Base-by-base conservation (phyloP, 352 stramenopile species). In the Phytophthora sp. region DNA sequence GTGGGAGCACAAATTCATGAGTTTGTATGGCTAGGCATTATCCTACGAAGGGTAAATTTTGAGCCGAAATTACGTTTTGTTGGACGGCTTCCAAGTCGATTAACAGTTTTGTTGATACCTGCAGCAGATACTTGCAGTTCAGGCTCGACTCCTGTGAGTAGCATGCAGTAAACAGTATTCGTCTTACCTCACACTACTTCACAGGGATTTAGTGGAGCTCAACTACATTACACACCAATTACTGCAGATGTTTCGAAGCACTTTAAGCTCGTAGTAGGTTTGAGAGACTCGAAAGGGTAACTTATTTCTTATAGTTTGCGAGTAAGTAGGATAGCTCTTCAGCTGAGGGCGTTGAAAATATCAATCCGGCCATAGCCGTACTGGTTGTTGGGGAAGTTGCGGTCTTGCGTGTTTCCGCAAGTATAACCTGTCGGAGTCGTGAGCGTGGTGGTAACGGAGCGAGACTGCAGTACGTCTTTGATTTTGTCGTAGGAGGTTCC, bases 351-450 rank as follows among this genome's bases (percentile, higher is more conserved):
- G 13, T 60, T 72, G 46, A 71, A 74, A 41, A 72, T 72, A 50
- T 87, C 75, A 38, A 84, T 35, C 26, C 74, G 77, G 11, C 77
- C 77, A 43, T 87, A 80, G 42, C 77, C 77, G 23, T 79, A 82
- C 20, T 78, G 69, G 60, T 87, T 87, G 74, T 91, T 91, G 1
- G 82, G 82, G 42, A 82, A 84, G 2, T 66, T 66, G 1, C 35
- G 38, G 32, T 84, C 78, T 24, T 66, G 23, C 3, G 69, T 80
- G 9, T 64, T 69, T 32, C 75, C 74, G 37, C 76, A 88, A 6
- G 65, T 63, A 27, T 64, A 72, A 8, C 70, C 74, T 15, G 73
- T 71, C 13, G 66, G 34, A 5, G 57, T 74, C 20, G 66, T 69
- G 3, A 73, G 65, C 21, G 68, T 61, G 2, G 62, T 62, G 1